Percentiles rank a stretch among this genome's conserved stretches.
phyloP scores from a whole-genome alignment of 1,139 yeast species.

The Sugiyamaella japonica region DNA sequence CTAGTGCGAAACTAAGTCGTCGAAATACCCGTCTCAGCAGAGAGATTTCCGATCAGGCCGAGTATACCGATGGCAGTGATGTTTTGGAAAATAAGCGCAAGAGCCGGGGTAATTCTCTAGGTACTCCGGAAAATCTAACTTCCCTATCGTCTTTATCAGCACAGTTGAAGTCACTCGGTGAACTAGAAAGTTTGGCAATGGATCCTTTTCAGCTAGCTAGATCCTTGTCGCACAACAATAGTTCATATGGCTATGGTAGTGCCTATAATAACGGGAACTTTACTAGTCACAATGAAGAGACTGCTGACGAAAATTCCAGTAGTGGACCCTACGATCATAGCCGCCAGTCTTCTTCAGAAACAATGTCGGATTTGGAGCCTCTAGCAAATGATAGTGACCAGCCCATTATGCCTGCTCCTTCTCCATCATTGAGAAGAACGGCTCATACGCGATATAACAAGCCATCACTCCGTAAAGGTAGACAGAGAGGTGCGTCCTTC shows the following conservation, averaged over 20 bases:
- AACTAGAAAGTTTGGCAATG: constrained; percentile 39
- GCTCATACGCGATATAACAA: constrained; percentile 35
- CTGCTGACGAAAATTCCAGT: neutral
- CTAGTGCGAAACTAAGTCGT: constrained; percentile 26
- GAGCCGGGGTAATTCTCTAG: constrained; percentile 26
- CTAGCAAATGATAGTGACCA: constrained; percentile 35
- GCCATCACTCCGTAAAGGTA: constrained; percentile 29
- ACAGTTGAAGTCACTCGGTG: constrained; percentile 37
- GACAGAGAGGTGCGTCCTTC: constrained; percentile 17
- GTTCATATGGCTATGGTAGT: constrained; percentile 9
- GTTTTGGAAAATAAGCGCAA: constrained; percentile 34
- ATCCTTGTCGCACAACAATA: constrained; percentile 28
- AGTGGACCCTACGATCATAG: constrained; percentile 1
- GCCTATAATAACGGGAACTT: constrained; percentile 7
- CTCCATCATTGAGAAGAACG: constrained; percentile 35
- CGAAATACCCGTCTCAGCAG: constrained; percentile 43
- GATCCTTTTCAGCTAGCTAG: constrained; percentile 38
- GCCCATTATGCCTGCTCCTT: constrained; percentile 35
- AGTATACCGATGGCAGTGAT: constrained; percentile 44
- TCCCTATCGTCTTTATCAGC: constrained; percentile 34
- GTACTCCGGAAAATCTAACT: constrained; percentile 29
- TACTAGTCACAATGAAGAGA: neutral
- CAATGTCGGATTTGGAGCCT: constrained; percentile 20
- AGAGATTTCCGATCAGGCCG: constrained; percentile 40
- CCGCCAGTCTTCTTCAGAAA: constrained; percentile 3